These are phyloP conservation scores for Pelargonium fulgidum DNA, from an alignment of 441 rosid genomes.

Conservation along the genomic window DNA sequence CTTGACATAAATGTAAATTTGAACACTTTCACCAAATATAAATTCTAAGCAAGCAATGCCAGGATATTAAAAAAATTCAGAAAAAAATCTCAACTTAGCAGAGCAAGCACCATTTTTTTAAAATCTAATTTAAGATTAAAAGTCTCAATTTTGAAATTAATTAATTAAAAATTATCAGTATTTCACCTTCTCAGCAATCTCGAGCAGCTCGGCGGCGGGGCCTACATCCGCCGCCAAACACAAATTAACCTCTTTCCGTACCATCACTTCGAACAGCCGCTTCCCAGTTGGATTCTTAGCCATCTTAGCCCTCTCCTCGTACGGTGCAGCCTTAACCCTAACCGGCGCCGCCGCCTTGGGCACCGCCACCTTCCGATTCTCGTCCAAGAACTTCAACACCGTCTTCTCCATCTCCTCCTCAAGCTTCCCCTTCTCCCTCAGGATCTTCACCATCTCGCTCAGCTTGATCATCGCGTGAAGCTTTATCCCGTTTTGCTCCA, in stretches of 20 bases:
- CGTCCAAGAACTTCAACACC: slow-evolving; percentile 63
- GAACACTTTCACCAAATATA: too few species aligned
- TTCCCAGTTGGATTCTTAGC: slow-evolving; percentile 70
- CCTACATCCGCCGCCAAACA: slow-evolving; percentile 92
- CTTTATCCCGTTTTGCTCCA: slow-evolving; percentile 64
- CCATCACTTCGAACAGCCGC: slow-evolving; percentile 71
- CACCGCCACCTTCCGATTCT: slow-evolving; percentile 63
- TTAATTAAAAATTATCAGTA: not conserved
- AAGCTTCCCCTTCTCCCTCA: slow-evolving; percentile 72
- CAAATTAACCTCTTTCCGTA: slow-evolving; percentile 73
- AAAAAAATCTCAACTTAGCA: too few species aligned
- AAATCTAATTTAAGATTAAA: not conserved
- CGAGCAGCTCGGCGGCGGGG: slow-evolving; percentile 76
- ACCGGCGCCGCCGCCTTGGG: slow-evolving; percentile 36
- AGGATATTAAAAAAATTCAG: too few species aligned
- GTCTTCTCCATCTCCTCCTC: slow-evolving; percentile 50
- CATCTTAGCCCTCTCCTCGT: slow-evolving; percentile 59
- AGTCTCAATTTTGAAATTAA: too few species aligned
- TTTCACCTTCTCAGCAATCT: slow-evolving; percentile 67
- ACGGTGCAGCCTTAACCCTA: slow-evolving; percentile 41
- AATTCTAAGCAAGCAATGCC: too few species aligned
- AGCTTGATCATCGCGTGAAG: slow-evolving; percentile 64
- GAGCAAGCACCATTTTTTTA: not conserved
- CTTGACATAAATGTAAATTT: too few species aligned
- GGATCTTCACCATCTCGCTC: slow-evolving; percentile 75